Evolutionary conservation across 495 filamentous ascomycete genomes (phyloP).

Genomic region (Neurospora africana): DNA sequence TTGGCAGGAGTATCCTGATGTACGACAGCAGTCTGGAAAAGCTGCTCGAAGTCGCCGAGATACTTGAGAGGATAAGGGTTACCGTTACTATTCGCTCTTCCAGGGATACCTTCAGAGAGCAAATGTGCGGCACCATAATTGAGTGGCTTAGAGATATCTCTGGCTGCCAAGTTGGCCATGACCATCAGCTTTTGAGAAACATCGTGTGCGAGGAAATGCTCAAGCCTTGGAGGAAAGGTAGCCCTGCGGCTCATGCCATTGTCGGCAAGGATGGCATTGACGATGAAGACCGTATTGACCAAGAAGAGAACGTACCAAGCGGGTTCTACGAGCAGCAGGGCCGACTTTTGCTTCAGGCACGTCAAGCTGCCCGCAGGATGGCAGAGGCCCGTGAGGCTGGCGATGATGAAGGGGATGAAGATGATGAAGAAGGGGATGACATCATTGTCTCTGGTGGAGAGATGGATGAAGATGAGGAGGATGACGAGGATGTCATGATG

Average conservation of each 20-base stretch:
- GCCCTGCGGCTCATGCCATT: conserved; percentile 68
- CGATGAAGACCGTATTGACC: conserved; percentile 56
- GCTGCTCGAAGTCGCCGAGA: conserved; percentile 62
- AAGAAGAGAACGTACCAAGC: conserved; percentile 21
- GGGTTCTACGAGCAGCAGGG: conserved; percentile 22
- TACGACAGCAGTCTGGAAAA: conserved; percentile 60
- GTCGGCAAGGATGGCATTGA: conserved; percentile 82
- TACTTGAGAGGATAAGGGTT: conserved; percentile 90
- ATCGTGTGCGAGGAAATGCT: conserved; percentile 86
- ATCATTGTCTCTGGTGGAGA: conserved; percentile 27
- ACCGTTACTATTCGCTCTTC: conserved; percentile 91
- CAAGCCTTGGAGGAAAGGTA: conserved; percentile 74
- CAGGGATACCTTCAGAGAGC: conserved; percentile 88
- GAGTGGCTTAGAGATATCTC: conserved; percentile 93
- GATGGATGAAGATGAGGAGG: conserved; percentile 38
- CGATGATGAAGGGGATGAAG: conserved; percentile 67
- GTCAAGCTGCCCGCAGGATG: conserved; percentile 40
- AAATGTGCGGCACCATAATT: conserved; percentile 97
- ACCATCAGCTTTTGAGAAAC: conserved; percentile 68
- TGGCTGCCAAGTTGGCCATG: conserved; percentile 73
- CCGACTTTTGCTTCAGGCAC: conserved; percentile 23
- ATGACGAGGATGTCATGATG: conserved; percentile 44
- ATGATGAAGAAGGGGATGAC: conserved; percentile 29
- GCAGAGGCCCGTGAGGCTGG: conserved; percentile 45
- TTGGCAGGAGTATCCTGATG: conserved; percentile 74